These are phyloP conservation scores for Hibiscus syriacus DNA, from an alignment of 345 rosid species.

Conservation along the genomic window DNA sequence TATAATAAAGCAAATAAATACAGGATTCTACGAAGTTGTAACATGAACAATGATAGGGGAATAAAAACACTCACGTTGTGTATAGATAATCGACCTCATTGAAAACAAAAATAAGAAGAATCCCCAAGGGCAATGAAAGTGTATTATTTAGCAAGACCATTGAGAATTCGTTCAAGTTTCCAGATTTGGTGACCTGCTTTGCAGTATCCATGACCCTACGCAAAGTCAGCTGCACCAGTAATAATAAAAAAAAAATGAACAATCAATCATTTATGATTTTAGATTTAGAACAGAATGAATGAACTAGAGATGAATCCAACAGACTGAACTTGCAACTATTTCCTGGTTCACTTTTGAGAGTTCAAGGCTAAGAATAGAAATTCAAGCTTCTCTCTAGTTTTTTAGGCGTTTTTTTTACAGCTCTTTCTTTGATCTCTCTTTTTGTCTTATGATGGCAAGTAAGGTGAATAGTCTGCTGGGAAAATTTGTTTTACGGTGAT, in stretches of 20 bases:
- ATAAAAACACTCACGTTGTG: slow-evolving; percentile 50
- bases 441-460: too few relatives aligned
- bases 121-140: slow-evolving; percentile 84
- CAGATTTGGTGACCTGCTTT: slow-evolving; percentile 80
- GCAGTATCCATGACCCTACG: slow-evolving; percentile 98
- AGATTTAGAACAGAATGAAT: background rate
- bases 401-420: too few relatives aligned
- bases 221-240: slow-evolving; percentile 66
- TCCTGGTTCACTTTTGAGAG: background rate
- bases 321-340: background rate
- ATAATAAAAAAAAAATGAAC: slow-evolving; percentile 4
- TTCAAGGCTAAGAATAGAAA: background rate
- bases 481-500: too few relatives aligned
- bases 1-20: background rate
- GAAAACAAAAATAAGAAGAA: slow-evolving; percentile 65
- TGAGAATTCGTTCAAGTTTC: slow-evolving; percentile 88
- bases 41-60: slow-evolving; percentile 1
- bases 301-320: background rate
- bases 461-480: too few relatives aligned
- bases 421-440: too few relatives aligned
- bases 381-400: too few relatives aligned
- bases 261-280: slow-evolving; percentile 11
- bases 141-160: slow-evolving; percentile 96
- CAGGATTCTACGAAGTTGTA: background rate
- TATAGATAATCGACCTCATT: slow-evolving; percentile 79